Base-by-base conservation (phyloP, 1,284 basidiomycete genomes). In the Rhodotorula sp. region DNA sequence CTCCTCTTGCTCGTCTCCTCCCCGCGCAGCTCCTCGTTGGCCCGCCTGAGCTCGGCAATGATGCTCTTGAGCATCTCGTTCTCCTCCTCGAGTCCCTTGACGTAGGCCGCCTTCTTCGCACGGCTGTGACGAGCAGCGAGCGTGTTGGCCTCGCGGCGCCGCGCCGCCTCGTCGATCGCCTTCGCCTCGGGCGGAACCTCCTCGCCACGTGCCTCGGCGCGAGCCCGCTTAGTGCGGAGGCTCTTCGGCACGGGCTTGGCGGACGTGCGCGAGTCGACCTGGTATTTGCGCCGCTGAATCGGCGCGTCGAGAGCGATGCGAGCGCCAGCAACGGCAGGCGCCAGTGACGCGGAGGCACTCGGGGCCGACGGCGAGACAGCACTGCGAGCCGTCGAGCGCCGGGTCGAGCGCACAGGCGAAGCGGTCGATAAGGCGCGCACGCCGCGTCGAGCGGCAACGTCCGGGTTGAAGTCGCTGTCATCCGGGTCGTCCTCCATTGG, bases 271-370 rank as follows among this genome's bases (percentile, higher is more conserved):
- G 66, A 65, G 21, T 55, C 54, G 59, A 48, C 25, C 1, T 25
- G 21, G 55, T 71, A 71, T 27, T 14, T 54, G 13, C 70, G 61
- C 4, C n/a, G 21, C 44, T 56, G 60, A 50, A 65, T 61, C 5
- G 70, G 70, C n/a, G 70, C 70, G 44, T 61, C 54, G 66, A 52
- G 62, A 8, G 70, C 58, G 54, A 71, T 34, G 17, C 61, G 61
- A 7, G 44, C 19, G 5, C 57, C 57, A 7, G 57, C 23, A 10
- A 23, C 41, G 4, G 25, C 14, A 2, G 53, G 53, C 10, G 17
- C 17, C 41, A 16, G 19, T 23, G 49, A 19, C 34, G 56, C 23
- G n/a, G 52, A 27, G n/a, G 61, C 5, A n/a, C 52, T 16, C 23
- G 49, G 10, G 12, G 61, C 7, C 13, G 62, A 44, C 19, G 44